Evolutionary conservation across 148 eudicot species (phyloP).

Genomic region (Dysphania ambrosioides): DNA sequence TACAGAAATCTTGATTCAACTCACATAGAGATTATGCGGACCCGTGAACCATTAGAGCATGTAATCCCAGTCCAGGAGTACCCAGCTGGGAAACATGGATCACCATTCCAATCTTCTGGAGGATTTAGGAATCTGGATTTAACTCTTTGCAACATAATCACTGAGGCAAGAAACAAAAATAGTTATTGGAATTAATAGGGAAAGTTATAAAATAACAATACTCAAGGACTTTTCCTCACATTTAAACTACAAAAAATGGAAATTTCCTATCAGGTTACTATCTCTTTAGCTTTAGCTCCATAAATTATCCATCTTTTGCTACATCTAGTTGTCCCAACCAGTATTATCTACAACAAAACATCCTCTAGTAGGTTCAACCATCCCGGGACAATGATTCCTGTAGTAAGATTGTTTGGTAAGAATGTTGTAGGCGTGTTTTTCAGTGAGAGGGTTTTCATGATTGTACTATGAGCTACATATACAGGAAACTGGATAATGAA

Average conservation of each 20-base stretch:
- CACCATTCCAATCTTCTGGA: constrained; percentile 93
- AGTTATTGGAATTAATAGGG: neutral
- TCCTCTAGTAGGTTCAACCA: no score
- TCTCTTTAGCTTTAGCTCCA: neutral
- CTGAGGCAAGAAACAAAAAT: constrained; percentile 38
- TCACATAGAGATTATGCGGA: constrained; percentile 74
- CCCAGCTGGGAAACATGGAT: constrained; percentile 83
- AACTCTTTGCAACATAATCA: constrained; percentile 52
- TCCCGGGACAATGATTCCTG: no score
- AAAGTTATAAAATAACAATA: neutral
- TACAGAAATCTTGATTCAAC: constrained; percentile 24
- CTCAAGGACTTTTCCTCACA: neutral
- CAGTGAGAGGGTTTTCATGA: no score
- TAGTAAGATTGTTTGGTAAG: no score
- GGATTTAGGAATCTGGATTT: constrained; percentile 50
- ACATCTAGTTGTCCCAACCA: neutral
- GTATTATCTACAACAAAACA: neutral
- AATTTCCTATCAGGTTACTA: neutral
- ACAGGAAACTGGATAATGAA: neutral
- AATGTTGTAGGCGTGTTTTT: no score
- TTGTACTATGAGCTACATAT: no score
- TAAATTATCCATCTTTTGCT: neutral
- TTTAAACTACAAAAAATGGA: no score
- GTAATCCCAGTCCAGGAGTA: constrained; percentile 93
- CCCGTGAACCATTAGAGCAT: constrained; percentile 58